Conservation (phyloP, 805 yeast genomes). For the Diddensiella caesifluorescens region DNA sequence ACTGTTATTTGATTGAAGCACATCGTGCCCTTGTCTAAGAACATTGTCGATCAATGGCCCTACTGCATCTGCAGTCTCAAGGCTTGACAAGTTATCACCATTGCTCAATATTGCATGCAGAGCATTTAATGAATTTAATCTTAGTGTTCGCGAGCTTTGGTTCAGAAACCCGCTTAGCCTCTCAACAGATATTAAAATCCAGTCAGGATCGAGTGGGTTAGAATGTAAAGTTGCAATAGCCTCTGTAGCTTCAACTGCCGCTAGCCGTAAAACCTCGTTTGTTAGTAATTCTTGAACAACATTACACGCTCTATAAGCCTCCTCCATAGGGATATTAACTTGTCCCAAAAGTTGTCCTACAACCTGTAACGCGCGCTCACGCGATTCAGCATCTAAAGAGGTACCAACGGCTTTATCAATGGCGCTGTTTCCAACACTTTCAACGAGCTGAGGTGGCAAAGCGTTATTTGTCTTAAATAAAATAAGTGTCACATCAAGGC, state of each 20-base stretch:
- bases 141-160: constrained; percentile 23
- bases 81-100: background rate
- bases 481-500: constrained; percentile 32
- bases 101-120: constrained; percentile 8
- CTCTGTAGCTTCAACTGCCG: constrained; percentile 31
- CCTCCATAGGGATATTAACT: constrained; percentile 23
- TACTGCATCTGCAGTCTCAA: constrained; percentile 4
- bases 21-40: constrained; percentile 4
- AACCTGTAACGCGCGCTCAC: constrained; percentile 35
- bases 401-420: constrained; percentile 32
- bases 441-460: constrained; percentile 2
- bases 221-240: constrained; percentile 12
- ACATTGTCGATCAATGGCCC: constrained; percentile 9
- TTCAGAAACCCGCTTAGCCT: constrained; percentile 21
- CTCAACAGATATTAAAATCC: constrained; percentile 19
- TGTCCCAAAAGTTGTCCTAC: constrained; percentile 27
- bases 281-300: constrained; percentile 33
- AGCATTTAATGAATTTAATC: constrained; percentile 24
- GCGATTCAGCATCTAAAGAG: constrained; percentile 35
- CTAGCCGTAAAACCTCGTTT: constrained; percentile 35
- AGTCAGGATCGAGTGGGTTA: constrained; percentile 15
- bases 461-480: constrained; percentile 7
- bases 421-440: constrained; percentile 29
- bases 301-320: constrained; percentile 29
- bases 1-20: background rate